These are phyloP conservation scores for Baorangia bicolor DNA, from an alignment of 768 basidiomycete genomes.

Conservation along the genomic window DNA sequence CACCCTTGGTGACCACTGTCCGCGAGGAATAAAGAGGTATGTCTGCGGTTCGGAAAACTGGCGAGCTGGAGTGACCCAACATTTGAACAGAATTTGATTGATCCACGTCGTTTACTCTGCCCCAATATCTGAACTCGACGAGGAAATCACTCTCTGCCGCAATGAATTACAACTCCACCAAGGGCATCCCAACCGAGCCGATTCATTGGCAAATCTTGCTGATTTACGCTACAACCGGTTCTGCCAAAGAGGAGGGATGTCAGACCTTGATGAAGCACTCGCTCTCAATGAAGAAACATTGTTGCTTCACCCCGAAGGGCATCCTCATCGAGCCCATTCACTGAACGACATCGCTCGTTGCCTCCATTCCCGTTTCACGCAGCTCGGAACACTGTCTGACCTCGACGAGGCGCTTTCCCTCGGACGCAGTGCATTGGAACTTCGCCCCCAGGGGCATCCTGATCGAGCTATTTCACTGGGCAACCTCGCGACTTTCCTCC, in stretches of 20 bases:
- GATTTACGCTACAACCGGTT: background rate
- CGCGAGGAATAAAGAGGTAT: background rate
- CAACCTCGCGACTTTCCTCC: too few species aligned
- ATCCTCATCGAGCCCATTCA: too few species aligned
- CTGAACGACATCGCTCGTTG: too few species aligned
- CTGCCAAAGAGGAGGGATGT: background rate
- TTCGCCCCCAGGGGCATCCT: too few species aligned
- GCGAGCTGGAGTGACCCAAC: background rate
- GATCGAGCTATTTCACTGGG: too few species aligned
- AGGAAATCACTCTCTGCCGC: background rate
- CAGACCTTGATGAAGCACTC: background rate
- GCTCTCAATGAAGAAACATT: background rate
- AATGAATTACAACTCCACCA: background rate
- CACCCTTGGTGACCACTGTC: background rate
- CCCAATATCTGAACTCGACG: background rate
- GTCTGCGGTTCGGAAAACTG: background rate
- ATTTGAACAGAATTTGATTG: background rate
- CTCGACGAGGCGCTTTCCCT: too few species aligned
- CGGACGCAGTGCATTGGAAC: too few species aligned
- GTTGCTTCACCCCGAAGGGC: too few species aligned
- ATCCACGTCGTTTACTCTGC: background rate
- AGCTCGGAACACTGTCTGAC: too few species aligned
- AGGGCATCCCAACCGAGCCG: background rate
- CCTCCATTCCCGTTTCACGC: too few species aligned
- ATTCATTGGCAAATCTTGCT: background rate